Evolutionary conservation across 78 protist species (phyloP), one percentile per base, ranked within the genome.

Genomic region (Dictyostelium capitatum): DNA sequence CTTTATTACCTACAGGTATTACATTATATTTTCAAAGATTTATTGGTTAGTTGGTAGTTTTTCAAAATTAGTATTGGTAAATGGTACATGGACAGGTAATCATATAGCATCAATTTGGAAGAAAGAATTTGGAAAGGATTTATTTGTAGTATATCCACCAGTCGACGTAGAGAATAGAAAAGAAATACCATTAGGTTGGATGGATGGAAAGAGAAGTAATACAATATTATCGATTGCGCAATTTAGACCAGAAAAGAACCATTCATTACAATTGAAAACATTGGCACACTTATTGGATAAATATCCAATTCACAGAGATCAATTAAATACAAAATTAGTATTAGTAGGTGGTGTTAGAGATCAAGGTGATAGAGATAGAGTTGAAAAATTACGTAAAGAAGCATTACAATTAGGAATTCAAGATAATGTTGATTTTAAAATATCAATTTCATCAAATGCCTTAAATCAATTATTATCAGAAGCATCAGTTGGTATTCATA

Each of bases 231-330:
- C 98, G 20, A 82, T 98, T 57, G 98, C 96, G 12, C 99, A 98
- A 82, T 98, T 98, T 70, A 46, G 98, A 30, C 99, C 99, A 12
- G 99, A 98, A 65, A 98, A 97, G 92, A 80, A 96, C 62, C 99
- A 97, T 89, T 5, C 28, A 65, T 83, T 98, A 37, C 97, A 96
- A 92, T 41, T 97, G 9, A 56, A 65, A 17, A 81, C 97, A 46
- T 74, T 97, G 19, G 93, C 80, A 3, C 56, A 75, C 54, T 19
- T 89, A 11, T 70, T 96, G 8, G 20, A 28, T 6, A 47, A 15
- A 79, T 51, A 94, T 47, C 96, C 96, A n/a, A 70, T 65, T 17
- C 89, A 94, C 15, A 10, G 25, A 6, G n/a, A 90, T 41, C 53
- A 79, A 79, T 79, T 79, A 11, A 79, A 56, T 9, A 65, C 78